Base-by-base conservation (phyloP, 352 stramenopile genomes). In the Phytophthora cryptogea region DNA sequence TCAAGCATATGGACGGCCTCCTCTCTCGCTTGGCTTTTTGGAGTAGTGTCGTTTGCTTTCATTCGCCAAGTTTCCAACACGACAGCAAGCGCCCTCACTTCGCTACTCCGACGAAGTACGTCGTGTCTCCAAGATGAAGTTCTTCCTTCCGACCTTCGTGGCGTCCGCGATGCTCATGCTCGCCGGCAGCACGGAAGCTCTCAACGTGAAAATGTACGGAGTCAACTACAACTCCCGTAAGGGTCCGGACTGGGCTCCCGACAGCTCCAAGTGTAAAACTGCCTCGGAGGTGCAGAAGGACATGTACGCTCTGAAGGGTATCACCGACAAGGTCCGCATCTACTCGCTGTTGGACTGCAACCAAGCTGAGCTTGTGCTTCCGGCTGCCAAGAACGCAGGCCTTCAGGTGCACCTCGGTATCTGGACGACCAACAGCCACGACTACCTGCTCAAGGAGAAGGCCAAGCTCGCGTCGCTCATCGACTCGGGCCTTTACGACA, bases 171-270 rank as follows among this genome's bases (percentile, higher is more conserved):
- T 67, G 48, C 39, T 74, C 33, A n/a, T 70, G 40, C 32, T 59
- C 23, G n/a, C 39, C 2, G 39, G 39, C 20, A 35, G 26, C 31
- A 30, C 48, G 16, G 50, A 82, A 16, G 71, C 63, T 37, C 62
- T 83, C 41, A 80, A 82, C 50, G 76, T 86, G 39, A 78, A 70
- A 28, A 68, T 92, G 51, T 72, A 77, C 30, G 81, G 83, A 11
- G 63, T 90, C 55, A 90, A 92, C 72, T 92, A 90, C 70, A 89
- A 86, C 69, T 68, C 77, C 14, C 79, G 80, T 40, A 87, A 79
- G 48, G 77, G 66, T 0, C 65, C 72, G 4, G 80, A 90, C 44
- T 90, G 76, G 76, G 61, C 58, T 0, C 5, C 74, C 4, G 40
- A 68, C 9, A 66, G 49, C 14, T 13, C 69, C 30, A 66, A 63